phyloP scores from a whole-genome alignment of 2,329 filamentous ascomycete genomes.

The Trichoderma harzianum region DNA sequence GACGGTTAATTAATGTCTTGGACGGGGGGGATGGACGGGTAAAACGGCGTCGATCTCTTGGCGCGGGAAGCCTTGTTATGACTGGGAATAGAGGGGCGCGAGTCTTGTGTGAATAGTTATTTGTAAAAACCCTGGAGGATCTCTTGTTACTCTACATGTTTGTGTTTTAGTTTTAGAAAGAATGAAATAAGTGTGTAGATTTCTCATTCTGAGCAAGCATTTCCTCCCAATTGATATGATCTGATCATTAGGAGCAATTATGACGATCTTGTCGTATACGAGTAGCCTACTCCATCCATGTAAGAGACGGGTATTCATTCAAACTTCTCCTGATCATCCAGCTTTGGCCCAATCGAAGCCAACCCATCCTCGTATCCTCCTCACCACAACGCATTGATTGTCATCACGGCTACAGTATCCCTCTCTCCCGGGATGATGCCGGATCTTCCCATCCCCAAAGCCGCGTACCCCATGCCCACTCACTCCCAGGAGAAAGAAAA shows the following conservation, averaged over 20 bases:
- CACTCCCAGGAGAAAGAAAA: not conserved
- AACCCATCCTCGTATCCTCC: not conserved
- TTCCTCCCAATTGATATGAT: not conserved
- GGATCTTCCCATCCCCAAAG: not conserved
- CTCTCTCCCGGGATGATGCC: not conserved
- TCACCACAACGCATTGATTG: not conserved
- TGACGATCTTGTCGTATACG: not conserved
- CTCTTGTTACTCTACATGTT: not conserved
- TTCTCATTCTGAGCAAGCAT: not conserved
- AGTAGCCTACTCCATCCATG: not conserved
- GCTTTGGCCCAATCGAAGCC: not conserved
- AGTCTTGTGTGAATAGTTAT: not conserved
- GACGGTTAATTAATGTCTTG: slow-evolving; percentile 4
- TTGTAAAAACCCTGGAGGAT: not conserved
- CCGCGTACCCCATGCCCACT: not conserved
- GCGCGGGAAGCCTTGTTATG: slow-evolving; percentile 1
- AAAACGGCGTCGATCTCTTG: slow-evolving; percentile 11
- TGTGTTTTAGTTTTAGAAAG: not conserved
- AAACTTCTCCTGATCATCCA: not conserved
- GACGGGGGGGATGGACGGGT: not conserved
- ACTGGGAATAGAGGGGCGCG: slow-evolving; percentile 3
- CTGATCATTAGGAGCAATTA: not conserved
- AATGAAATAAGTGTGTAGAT: not conserved
- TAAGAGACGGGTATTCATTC: not conserved
- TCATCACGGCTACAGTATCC: not conserved